phyloP scores from a whole-genome alignment of 176 grass and related monocot genomes.

The Carex myosuroides region DNA sequence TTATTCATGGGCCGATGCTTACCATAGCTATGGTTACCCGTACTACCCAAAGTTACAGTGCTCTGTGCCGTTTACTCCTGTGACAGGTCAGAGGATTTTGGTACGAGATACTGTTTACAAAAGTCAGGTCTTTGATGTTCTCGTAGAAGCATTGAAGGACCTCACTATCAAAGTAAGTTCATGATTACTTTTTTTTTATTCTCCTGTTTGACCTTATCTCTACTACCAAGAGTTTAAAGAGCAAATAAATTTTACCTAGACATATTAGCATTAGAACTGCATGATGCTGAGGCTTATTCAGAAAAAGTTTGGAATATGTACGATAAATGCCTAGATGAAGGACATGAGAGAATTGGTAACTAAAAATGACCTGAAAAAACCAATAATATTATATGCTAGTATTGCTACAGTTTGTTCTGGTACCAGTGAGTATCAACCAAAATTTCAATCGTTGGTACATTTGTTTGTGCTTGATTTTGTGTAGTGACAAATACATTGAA shows the following conservation, averaged over 20 bases:
- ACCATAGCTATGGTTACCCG: slow-evolving; percentile 69
- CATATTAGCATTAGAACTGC: not conserved
- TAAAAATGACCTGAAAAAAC: not conserved
- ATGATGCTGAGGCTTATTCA: not conserved
- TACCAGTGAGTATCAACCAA: not conserved
- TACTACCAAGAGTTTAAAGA: not conserved
- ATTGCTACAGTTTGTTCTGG: not conserved
- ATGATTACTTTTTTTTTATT: not conserved
- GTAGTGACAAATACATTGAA: not conserved
- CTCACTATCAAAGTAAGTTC: slow-evolving; percentile 57
- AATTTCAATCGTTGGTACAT: not conserved
- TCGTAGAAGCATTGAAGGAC: slow-evolving; percentile 74
- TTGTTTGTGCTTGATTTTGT: not conserved
- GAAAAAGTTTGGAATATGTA: not conserved
- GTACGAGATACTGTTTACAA: slow-evolving; percentile 56
- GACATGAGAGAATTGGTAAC: not conserved
- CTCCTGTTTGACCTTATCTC: not conserved
- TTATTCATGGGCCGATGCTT: slow-evolving; percentile 90
- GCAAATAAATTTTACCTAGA: not conserved
- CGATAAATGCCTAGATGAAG: not conserved
- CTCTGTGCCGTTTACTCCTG: slow-evolving; percentile 92
- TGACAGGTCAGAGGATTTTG: slow-evolving; percentile 91
- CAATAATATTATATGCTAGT: not conserved
- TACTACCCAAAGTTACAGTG: slow-evolving; percentile 97
- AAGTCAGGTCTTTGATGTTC: slow-evolving; percentile 68